Base-by-base conservation (phyloP, 2,329 filamentous ascomycete genomes). In the Aaosphaeria pasadenensis region DNA sequence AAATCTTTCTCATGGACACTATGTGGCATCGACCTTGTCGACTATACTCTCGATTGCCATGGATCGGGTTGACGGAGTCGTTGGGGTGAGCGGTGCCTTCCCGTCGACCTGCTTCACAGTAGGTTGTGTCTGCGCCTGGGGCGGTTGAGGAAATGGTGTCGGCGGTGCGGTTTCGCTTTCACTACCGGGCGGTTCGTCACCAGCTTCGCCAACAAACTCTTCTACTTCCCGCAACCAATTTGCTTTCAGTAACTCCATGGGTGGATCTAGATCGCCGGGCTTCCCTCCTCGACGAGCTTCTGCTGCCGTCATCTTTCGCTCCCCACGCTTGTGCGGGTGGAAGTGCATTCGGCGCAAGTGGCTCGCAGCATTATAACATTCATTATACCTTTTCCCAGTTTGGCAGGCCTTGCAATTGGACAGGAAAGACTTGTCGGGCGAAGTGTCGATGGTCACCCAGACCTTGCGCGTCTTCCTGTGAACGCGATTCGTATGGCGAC, bases 351-450 rank as follows among this genome's bases (percentile, higher is more conserved):
- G 84, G 31, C 91, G 82, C 24, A 97, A 80, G 67, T 97, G 92
- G 3, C 90, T 91, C 0, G 90, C 91, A 1, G 91, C 91, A 61
- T 96, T 96, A 71, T 97, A 96, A 72, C 96, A 94, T 31, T 88
- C 89, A 9, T 88, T 88, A 59, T 97, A 97, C 55, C 81, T 81
- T 76, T 96, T 96, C 45, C 80, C 76, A 13, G 79, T 79, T 44
- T 80, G 80, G 69, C 92, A 97, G 31, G 87, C 82, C 71, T 95
- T 95, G 80, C 91, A 96, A 54, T 88, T 87, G 30, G 77, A 76
- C 24, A 96, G 80, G 36, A 91, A 85, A 68, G 79, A 70, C 80
- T 79, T 70, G 74, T 83, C 69, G 55, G 79, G 64, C 70, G 81
- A 74, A 30, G 80, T 81, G 58, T 86, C 82, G 45, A 82, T 76